Base-by-base conservation (phyloP, 345 rosid species). In the Hibiscus syriacus region DNA sequence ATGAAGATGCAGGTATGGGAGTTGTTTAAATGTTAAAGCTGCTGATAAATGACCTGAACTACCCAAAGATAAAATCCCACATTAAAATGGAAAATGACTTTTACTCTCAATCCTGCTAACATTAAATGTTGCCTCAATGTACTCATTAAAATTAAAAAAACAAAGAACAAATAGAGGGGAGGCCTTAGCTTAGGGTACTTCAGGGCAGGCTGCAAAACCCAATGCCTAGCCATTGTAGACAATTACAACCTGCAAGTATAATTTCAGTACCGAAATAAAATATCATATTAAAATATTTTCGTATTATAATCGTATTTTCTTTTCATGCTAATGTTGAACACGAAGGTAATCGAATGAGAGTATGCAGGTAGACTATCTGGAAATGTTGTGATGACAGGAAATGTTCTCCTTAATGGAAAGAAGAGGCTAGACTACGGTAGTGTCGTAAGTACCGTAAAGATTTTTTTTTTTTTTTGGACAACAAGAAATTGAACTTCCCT, bases 331-430 rank as follows among this genome's bases (percentile, higher is more conserved):
- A 48, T 20, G 46, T 29, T 48, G 72, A 19, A 57, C 53, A n/a
- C n/a, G n/a, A n/a, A n/a, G n/a, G n/a, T n/a, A 17, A 70, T 57
- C 4, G 26, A 36, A 49, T 48, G 50, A 26, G 55, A 26, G 39
- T 52, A 6, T 66, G 66, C 88, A 84, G 88, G 84, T 58, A 80
- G 88, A 64, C 84, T 82, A 19, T 67, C 88, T 12, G 80, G 80
- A 74, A 82, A 77, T 43, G 84, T 78, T 36, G 72, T 80, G 38
- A 84, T 82, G 88, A 73, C 81, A 0, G 88, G 86, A 55, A 71
- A 55, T 41, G 79, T 84, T 59, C 83, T 78, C 58, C 73, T 82
- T 49, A 84, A 84, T 69, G 88, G 88, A 49, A 78, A 80, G 75
- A 80, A 70, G 74, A 74, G 72, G 58, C 73, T 43, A 13, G 81